Base-by-base conservation (phyloP, 225 moss, liverwort and hornwort species). In the Thuidium tamariscinum region DNA sequence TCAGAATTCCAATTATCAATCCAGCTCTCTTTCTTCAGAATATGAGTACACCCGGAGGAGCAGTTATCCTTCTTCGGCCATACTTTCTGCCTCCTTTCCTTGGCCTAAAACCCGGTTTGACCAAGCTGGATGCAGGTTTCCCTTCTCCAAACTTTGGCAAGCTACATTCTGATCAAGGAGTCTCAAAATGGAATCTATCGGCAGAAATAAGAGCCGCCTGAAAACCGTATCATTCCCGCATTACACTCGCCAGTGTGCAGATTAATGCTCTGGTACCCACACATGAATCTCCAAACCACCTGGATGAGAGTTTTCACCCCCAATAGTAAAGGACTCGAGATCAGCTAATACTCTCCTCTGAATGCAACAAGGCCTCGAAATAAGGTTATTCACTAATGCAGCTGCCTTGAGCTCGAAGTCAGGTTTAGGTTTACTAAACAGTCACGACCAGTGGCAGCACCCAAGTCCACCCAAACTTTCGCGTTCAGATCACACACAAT, bases 391-490 rank as follows among this genome's bases (percentile, higher is more conserved):
- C 80, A 66, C 73, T 87, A 39, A 71, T 81, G 86, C 88, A 89
- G 86, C 84, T 88, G 87, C 66, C 67, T 52, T 79, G 83, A 77
- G 86, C 37, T 74, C 79, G 15, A 89, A 59, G 79, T 71, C 86
- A 52, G 63, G 67, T 82, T 81, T 83, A 81, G 49, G 81, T 69
- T 86, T 81, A 77, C 62, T 86, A 81, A 84, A 89, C 81, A 86
- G 84, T 89, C 86, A 89, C 86, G 76, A 89, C 88, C 77, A 81
- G 81, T 91, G 86, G 86, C 81, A 84, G 57, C 76, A 89, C 89
- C 86, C 89, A 84, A 84, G 81, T 87, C 71, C 57, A 59, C 57
- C 71, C 71, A 77, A 69, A 84, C 71, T 86, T 62, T 77, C 51
- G 82, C 62, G 41, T 64, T 89, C 77, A 85, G 66, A 84, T 74